Conservation (phyloP, 2,329 filamentous ascomycete species). For the Penicillium sumatraense region DNA sequence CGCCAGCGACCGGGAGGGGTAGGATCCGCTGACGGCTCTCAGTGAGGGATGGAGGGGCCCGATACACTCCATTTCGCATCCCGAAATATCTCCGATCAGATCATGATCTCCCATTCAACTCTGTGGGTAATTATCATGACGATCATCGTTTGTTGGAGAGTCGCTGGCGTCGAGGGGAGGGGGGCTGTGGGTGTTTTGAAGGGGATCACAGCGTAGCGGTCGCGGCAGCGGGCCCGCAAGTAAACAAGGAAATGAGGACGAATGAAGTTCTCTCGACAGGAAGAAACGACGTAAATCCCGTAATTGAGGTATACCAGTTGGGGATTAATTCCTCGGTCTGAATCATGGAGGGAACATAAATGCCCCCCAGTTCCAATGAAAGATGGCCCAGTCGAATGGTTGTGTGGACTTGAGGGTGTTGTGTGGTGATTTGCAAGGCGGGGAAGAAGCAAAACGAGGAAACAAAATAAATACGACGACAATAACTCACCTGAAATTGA, state of each 20-base stretch:
- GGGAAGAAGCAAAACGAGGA: slow-evolving; percentile 9
- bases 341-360: neutral
- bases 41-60: slow-evolving; percentile 13
- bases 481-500: slow-evolving; percentile 32
- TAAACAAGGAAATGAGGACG: slow-evolving; percentile 23
- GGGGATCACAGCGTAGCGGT: slow-evolving; percentile 26
- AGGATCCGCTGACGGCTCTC: slow-evolving; percentile 12
- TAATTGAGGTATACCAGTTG: neutral
- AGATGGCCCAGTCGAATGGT: neutral
- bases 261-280: neutral
- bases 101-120: neutral
- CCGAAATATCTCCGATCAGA: slow-evolving; percentile 1
- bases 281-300: neutral
- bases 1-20: slow-evolving; percentile 29
- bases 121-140: slow-evolving; percentile 13
- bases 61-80: slow-evolving; percentile 7
- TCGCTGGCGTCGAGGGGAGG: slow-evolving; percentile 9
- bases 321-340: neutral
- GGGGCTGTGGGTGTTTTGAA: slow-evolving; percentile 13
- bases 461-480: slow-evolving; percentile 10
- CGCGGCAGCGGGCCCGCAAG: slow-evolving; percentile 26
- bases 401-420: slow-evolving; percentile 14
- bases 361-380: slow-evolving; percentile 13
- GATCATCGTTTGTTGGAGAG: slow-evolving; percentile 16
- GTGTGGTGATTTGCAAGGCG: slow-evolving; percentile 18